Conservation (phyloP, 2,329 filamentous ascomycete species). For the Sporothrix dimorphospora region DNA sequence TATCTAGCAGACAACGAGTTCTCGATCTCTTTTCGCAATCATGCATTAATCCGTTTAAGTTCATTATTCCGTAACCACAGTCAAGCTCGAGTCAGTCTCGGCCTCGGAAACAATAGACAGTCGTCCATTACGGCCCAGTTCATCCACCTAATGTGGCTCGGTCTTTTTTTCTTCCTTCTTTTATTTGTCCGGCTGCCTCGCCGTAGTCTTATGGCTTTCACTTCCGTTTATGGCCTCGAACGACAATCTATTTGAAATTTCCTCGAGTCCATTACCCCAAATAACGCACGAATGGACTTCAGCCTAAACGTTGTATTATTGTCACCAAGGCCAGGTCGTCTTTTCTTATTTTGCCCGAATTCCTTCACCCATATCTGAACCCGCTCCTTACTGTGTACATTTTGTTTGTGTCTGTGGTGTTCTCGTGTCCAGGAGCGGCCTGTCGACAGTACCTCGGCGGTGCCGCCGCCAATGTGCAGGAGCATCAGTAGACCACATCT, state of each 20-base stretch:
- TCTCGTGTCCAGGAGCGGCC: background rate
- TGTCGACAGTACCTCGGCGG: too few relatives aligned
- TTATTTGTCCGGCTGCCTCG: background rate
- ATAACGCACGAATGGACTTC: background rate
- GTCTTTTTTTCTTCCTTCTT: background rate
- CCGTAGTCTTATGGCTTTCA: too few relatives aligned
- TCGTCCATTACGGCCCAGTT: background rate
- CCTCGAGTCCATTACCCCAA: background rate
- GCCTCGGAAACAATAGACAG: background rate
- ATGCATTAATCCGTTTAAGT: background rate
- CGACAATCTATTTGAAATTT: background rate
- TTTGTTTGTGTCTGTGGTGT: too few relatives aligned
- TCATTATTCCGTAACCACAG: background rate
- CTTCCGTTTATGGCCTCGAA: background rate
- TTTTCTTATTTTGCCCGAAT: background rate
- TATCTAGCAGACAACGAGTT: background rate
- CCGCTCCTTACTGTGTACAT: background rate
- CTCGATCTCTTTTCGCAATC: too few relatives aligned
- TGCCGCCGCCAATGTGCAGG: too few relatives aligned
- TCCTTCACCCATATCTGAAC: too few relatives aligned
- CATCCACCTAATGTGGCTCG: background rate
- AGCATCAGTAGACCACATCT: too few relatives aligned
- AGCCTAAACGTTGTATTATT: background rate
- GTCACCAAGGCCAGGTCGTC: background rate
- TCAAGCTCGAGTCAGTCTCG: background rate